These are phyloP conservation scores for Penicillium antarcticum DNA, from an alignment of 495 filamentous ascomycete genomes.

Conservation along the genomic window DNA sequence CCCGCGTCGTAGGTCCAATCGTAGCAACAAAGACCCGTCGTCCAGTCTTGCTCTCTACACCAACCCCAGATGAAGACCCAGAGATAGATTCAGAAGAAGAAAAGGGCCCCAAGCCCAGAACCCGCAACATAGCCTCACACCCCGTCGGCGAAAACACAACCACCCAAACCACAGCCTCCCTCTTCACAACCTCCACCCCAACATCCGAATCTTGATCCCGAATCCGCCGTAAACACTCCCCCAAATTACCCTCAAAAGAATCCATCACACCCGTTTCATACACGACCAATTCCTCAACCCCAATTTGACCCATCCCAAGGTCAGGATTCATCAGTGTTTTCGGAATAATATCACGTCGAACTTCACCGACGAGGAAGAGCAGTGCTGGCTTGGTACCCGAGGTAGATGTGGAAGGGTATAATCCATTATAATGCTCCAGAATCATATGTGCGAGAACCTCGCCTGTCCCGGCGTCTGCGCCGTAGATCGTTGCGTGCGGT, in stretches of 20 bases:
- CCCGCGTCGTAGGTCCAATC: slow-evolving; percentile 91
- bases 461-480: slow-evolving; percentile 78
- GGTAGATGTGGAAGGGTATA: slow-evolving; percentile 33
- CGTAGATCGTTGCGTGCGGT: slow-evolving; percentile 57
- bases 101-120: slow-evolving; percentile 43
- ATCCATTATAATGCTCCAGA: slow-evolving; percentile 61
- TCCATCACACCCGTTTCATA: slow-evolving; percentile 83
- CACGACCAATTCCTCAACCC: slow-evolving; percentile 73
- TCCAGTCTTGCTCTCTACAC: too few relatives aligned
- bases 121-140: slow-evolving; percentile 74
- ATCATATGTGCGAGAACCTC: slow-evolving; percentile 75
- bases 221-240: slow-evolving; percentile 15
- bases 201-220: too few relatives aligned
- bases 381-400: slow-evolving; percentile 52
- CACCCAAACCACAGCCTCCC: slow-evolving; percentile 59
- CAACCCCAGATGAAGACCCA: neutral
- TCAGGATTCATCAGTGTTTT: slow-evolving; percentile 59
- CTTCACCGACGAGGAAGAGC: slow-evolving; percentile 85
- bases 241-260: slow-evolving; percentile 67
- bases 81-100: neutral
- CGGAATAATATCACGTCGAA: slow-evolving; percentile 84
- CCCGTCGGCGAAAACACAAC: slow-evolving; percentile 93
- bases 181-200: slow-evolving; percentile 14
- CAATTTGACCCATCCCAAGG: slow-evolving; percentile 44
- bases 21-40: slow-evolving; percentile 63